These are phyloP conservation scores for Aspergillus quadrilineatus DNA, from an alignment of 2,329 filamentous ascomycete genomes.

Conservation along the genomic window DNA sequence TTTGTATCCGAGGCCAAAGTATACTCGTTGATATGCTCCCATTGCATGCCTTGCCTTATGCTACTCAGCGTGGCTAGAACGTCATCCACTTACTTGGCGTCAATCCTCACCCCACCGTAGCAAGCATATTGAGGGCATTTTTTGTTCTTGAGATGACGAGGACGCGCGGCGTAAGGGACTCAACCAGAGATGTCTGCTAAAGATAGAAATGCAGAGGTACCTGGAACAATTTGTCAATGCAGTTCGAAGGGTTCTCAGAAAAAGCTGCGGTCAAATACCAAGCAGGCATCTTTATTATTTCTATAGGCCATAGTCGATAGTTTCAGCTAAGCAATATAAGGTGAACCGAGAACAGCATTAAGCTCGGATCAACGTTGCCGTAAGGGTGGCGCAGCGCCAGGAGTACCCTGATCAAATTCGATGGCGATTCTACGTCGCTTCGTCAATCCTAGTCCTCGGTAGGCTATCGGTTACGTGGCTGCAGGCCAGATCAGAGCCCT, in stretches of 20 bases:
- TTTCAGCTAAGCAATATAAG: neutral
- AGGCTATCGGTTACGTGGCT: neutral
- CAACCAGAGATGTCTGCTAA: neutral
- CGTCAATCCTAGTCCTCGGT: neutral
- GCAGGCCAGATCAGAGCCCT: neutral
- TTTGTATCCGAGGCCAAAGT: neutral
- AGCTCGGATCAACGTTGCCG: neutral
- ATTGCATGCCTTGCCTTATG: neutral
- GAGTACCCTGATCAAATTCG: neutral
- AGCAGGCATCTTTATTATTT: constrained; percentile 12
- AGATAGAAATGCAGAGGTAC: constrained; percentile 4
- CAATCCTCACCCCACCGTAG: neutral
- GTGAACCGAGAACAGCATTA: neutral
- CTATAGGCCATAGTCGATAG: neutral
- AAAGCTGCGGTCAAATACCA: constrained; percentile 13
- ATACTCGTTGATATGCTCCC: neutral
- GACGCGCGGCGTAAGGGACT: constrained; percentile 3
- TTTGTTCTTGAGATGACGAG: neutral
- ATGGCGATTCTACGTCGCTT: neutral
- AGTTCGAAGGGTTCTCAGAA: neutral
- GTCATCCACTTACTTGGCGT: neutral
- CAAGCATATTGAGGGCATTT: neutral
- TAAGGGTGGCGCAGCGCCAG: constrained; percentile 1
- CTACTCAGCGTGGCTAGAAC: neutral
- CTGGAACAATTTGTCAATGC: neutral